Percentiles rank a stretch among this genome's conserved stretches.
phyloP scores from a whole-genome alignment of 1,284 basidiomycete species.

The Blastosporella zonata region DNA sequence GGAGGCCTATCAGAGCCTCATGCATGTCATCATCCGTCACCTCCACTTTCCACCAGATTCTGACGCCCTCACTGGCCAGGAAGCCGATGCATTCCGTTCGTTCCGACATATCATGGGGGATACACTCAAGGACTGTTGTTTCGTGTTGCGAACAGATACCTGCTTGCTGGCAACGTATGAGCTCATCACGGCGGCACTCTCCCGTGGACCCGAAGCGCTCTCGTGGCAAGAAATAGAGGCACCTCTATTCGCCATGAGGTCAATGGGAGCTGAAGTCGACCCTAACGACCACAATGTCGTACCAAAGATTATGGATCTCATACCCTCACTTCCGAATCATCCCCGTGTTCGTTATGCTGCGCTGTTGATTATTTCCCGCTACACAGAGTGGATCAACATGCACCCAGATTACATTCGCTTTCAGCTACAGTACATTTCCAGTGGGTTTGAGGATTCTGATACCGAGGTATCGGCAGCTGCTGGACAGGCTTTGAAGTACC shows the following conservation, averaged over 20 bases:
- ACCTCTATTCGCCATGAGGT: slow-evolving; percentile 95
- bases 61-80: slow-evolving; percentile 70
- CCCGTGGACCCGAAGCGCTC: slow-evolving; percentile 45
- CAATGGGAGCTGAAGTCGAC: slow-evolving; percentile 96
- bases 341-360: slow-evolving; percentile 95
- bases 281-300: slow-evolving; percentile 81
- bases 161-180: slow-evolving; percentile 85
- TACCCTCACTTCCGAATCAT: slow-evolving; percentile 88
- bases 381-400: slow-evolving; percentile 94
- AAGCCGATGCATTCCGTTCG: slow-evolving; percentile 89
- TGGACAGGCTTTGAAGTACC: slow-evolving; percentile 93
- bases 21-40: slow-evolving; percentile 87
- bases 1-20: slow-evolving; percentile 81
- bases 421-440: slow-evolving; percentile 89
- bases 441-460: slow-evolving; percentile 84
- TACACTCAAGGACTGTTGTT: slow-evolving; percentile 98
- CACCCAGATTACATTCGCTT: slow-evolving; percentile 88
- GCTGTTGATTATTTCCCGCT: slow-evolving; percentile 91
- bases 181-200: slow-evolving; percentile 74
- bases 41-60: slow-evolving; percentile 87
- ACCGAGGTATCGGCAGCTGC: slow-evolving; percentile 89
- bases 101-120: slow-evolving; percentile 99
- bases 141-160: slow-evolving; percentile 84
- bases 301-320: slow-evolving; percentile 93
- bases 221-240: slow-evolving; percentile 99